A percentile compares a stretch with the other conserved stretches of the same genome.
Conservation (phyloP, 2,329 filamentous ascomycete genomes). For the Botrytis squamosa region DNA sequence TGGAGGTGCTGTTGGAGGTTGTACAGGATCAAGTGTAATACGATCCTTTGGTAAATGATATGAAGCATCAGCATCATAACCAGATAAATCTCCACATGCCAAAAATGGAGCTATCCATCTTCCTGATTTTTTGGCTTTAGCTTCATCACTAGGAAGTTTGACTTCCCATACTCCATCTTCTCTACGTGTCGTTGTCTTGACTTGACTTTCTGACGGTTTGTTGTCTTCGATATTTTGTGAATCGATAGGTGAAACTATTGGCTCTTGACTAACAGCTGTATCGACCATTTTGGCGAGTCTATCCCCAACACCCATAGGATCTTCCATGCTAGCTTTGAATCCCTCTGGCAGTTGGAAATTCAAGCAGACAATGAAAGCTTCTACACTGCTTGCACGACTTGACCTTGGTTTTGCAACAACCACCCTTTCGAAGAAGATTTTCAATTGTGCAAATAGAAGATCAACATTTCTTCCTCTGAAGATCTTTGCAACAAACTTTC, state of each 20-base stretch:
- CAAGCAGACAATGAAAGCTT: slow-evolving; percentile 94
- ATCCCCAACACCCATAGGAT: slow-evolving; percentile 66
- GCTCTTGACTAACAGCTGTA: slow-evolving; percentile 44
- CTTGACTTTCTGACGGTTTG: slow-evolving; percentile 43
- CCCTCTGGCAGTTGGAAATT: slow-evolving; percentile 79
- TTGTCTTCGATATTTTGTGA: slow-evolving; percentile 49
- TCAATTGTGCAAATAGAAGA: slow-evolving; percentile 88
- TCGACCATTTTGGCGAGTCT: slow-evolving; percentile 52
- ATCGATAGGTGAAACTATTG: slow-evolving; percentile 44
- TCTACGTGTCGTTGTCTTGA: slow-evolving; percentile 19
- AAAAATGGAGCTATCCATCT: slow-evolving; percentile 92
- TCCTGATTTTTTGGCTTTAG: slow-evolving; percentile 49
- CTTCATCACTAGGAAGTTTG: slow-evolving; percentile 34
- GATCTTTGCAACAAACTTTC: slow-evolving; percentile 97
- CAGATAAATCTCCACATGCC: slow-evolving; percentile 92
- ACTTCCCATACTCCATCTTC: slow-evolving; percentile 34
- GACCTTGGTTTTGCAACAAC: slow-evolving; percentile 91
- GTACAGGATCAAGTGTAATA: slow-evolving; percentile 84
- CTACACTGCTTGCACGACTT: slow-evolving; percentile 92
- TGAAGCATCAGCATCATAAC: slow-evolving; percentile 93
- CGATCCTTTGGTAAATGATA: slow-evolving; percentile 86
- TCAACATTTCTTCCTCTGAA: slow-evolving; percentile 96
- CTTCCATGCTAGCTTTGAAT: slow-evolving; percentile 73
- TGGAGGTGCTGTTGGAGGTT: slow-evolving; percentile 92
- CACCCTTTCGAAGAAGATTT: slow-evolving; percentile 83